Evolutionary conservation across 257 asterid genomes (phyloP), one percentile per base, ranked within the genome.

Genomic region (Vinca minor): DNA sequence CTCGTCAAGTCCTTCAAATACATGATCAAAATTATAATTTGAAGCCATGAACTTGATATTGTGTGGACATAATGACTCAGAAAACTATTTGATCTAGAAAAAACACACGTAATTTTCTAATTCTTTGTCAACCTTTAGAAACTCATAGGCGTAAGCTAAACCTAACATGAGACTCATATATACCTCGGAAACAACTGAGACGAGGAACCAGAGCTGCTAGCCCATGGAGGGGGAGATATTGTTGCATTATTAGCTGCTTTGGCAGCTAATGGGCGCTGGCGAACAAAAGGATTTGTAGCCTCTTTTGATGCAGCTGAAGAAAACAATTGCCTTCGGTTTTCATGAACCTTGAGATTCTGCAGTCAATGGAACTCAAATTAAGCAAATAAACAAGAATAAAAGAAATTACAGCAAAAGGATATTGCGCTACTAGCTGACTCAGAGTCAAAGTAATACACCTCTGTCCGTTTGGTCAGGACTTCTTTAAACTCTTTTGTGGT

Each of bases 211-310:
- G 81, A 44, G 36, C 63, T 79, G 26, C 74, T 81, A 69, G 87
- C 91, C 96, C 96, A 91, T 7, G 96, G 98, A 72, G 87, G 95
- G 50, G 95, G 89, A 23, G 91, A 70, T 41, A 83, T 69, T 48
- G 86, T 76, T 38, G 93, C 83, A 75, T 75, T 77, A 58, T 83
- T 77, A 61, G 86, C 69, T 70, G 94, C 13, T 77, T 78, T 87
- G 70, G 92, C 67, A 63, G 87, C 92, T 74, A 91, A 79, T 7
- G 98, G 98, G 31, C 96, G 96, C 69, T 89, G 96, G 65, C 96
- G 93, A 73, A 78, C 87, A 62, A 89, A 68, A 48, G 94, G 91
- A 55, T 79, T 82, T 55, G 95, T 50, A 46, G 86, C 73, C 69
- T 89, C 95, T 61, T 88, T 80, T 17, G 96, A 78, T 68, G 78